Base-by-base conservation (phyloP, 148 eudicot genomes). In the Camellia sinensis region DNA sequence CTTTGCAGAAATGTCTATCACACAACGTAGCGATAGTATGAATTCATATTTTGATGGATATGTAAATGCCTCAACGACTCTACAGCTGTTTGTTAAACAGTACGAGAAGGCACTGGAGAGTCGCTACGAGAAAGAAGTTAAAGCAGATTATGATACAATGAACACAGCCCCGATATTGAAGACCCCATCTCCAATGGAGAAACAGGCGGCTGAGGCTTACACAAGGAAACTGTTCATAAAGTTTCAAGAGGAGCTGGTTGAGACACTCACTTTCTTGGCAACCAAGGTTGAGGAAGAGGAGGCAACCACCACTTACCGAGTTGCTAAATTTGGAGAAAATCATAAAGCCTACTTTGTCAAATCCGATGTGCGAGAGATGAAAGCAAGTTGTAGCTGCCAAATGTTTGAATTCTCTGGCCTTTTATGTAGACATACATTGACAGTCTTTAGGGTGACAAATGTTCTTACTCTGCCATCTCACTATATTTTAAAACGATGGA, bases 131-230 rank as follows among this genome's bases (percentile, higher is more conserved):
- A 89, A 86, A 82, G 92, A 89, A 86, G 90, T 87, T 40, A 89
- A 87, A 78, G 89, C 92, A 18, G 92, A 89, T 84, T 85, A 84
- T 77, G 90, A 89, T 78, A 84, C 92, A 18, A 80, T 87, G 85
- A 89, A 85, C 71, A 77, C 79, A 43, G 80, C 86, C 50, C 89
- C 90, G 45, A 43, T 76, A 21, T 86, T 87, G 37, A 89, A 85
- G 80, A 89, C 90, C 7, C 92, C 92, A 79, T 89, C 92, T 70
- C 92, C 90, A 2, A 89, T 89, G 92, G 92, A 89, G 79, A 87
- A 87, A 71, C 92, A 89, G 67, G 90, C 80, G 52, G 86, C 88
- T 60, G 84, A 61, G 62, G 85, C 82, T 64, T 89, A 89, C 85
- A 89, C 92, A 15, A 78, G 84, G 71, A 89, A 83, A 74, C 37